These are phyloP conservation scores for Cochlearia excelsa DNA, from an alignment of 345 rosid genomes.

Conservation along the genomic window DNA sequence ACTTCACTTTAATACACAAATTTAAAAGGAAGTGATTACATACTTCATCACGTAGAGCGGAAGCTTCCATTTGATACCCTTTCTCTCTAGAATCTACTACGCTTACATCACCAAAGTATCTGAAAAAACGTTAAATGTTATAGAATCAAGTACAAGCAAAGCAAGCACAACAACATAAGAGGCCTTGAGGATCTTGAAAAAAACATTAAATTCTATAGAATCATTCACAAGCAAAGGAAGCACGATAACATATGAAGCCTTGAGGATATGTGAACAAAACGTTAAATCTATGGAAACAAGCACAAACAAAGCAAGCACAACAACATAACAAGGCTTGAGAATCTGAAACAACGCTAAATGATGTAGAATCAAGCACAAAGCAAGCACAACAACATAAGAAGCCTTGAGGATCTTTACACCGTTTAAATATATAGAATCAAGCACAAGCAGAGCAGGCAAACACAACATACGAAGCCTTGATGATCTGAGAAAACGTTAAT, in stretches of 20 bases:
- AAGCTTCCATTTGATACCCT: slow-evolving; percentile 76
- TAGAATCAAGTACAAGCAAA: slow-evolving; percentile 3
- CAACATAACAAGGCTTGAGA: background rate
- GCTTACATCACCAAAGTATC: slow-evolving; percentile 55
- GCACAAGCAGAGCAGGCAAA: no score
- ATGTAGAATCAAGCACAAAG: no score
- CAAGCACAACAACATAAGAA: no score
- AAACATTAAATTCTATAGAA: no score
- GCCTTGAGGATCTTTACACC: no score
- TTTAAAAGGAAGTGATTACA: slow-evolving; percentile 19
- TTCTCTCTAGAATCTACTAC: slow-evolving; percentile 46
- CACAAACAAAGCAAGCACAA: background rate
- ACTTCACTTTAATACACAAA: background rate
- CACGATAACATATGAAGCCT: no score
- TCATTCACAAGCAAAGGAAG: no score
- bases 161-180: background rate
- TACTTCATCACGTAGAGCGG: slow-evolving; percentile 98
- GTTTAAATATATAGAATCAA: no score
- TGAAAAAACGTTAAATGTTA: slow-evolving; percentile 33
- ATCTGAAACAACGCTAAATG: no score
- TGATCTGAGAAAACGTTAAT: no score
- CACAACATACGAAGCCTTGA: no score
- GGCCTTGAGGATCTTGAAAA: background rate
- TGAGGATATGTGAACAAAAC: background rate
- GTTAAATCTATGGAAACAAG: slow-evolving; percentile 2